phyloP scores from a whole-genome alignment of 495 filamentous ascomycete genomes.

The Penicillium nucicola region DNA sequence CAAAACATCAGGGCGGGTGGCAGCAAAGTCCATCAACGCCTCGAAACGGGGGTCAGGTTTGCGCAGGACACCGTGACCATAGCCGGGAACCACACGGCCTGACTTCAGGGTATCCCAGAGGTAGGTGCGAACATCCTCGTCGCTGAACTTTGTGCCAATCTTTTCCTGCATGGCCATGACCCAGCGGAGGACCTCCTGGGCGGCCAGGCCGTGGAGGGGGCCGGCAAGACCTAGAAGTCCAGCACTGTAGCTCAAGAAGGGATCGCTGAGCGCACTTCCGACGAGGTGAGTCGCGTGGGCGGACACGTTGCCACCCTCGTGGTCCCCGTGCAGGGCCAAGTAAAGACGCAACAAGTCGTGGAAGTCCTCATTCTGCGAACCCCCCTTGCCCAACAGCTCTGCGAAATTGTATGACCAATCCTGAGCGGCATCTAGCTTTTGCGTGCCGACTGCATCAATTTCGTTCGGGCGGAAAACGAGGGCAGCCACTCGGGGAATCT shows the following conservation, averaged over 20 bases:
- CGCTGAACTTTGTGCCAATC: constrained; percentile 75
- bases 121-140: constrained; percentile 77
- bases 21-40: constrained; percentile 93
- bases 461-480: constrained; percentile 91
- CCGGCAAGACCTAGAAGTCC: constrained; percentile 94
- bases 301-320: constrained; percentile 97
- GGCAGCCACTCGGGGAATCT: constrained; percentile 93
- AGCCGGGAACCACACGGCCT: constrained; percentile 92
- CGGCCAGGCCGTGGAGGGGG: constrained; percentile 90
- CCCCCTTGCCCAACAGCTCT: constrained; percentile 89
- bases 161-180: constrained; percentile 89
- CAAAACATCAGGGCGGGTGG: constrained; percentile 76
- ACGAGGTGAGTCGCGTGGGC: constrained; percentile 97
- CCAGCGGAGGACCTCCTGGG: constrained; percentile 96
- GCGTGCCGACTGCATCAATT: constrained; percentile 59
- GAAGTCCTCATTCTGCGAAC: constrained; percentile 83
- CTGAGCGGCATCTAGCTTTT: constrained; percentile 55
- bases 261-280: constrained; percentile 91
- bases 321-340: constrained; percentile 94
- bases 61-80: constrained; percentile 96
- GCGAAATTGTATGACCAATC: constrained; percentile 99
- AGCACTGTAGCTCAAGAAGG: constrained; percentile 93
- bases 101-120: constrained; percentile 92
- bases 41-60: constrained; percentile 96
- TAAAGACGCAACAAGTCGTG: constrained; percentile 92